These are phyloP conservation scores for Fusarium austroafricanum DNA, from an alignment of 2,329 filamentous ascomycete genomes.

Conservation along the genomic window DNA sequence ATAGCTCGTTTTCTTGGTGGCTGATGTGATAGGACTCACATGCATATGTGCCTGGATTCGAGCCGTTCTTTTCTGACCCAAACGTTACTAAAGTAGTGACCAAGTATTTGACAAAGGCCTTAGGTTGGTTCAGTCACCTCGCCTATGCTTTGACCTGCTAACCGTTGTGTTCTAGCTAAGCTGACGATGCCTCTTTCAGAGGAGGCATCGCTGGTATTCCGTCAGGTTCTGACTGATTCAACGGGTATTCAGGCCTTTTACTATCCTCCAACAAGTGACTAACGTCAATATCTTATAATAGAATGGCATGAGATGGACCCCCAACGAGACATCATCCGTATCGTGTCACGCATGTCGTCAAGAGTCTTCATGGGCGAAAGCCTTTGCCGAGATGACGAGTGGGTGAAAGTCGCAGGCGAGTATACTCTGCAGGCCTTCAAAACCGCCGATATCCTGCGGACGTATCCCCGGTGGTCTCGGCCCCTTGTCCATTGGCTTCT, in stretches of 20 bases:
- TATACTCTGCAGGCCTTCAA: slow-evolving; percentile 59
- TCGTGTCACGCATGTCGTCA: slow-evolving; percentile 36
- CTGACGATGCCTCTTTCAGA: neutral
- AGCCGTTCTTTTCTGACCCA: neutral
- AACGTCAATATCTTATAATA: neutral
- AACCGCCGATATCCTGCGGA: slow-evolving; percentile 45
- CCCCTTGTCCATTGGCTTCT: slow-evolving; percentile 60
- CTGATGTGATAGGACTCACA: neutral
- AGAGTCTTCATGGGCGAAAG: slow-evolving; percentile 55
- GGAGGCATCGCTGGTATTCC: neutral
- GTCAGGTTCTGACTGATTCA: neutral
- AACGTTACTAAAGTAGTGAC: neutral
- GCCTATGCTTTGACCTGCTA: neutral
- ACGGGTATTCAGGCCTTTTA: neutral
- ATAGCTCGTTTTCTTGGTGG: neutral
- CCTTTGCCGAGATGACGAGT: slow-evolving; percentile 57
- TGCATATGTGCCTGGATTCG: slow-evolving; percentile 7
- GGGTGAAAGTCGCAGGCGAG: slow-evolving; percentile 57
- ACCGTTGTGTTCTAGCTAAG: neutral
- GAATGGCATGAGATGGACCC: slow-evolving; percentile 10
- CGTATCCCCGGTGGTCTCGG: slow-evolving; percentile 59
- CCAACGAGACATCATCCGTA: neutral
- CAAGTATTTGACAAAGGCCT: slow-evolving; percentile 6
- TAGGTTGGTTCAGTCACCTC: neutral
- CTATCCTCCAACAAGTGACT: neutral